A percentile compares a stretch with the other conserved stretches of the same genome.
These are phyloP conservation scores for Raphanus raphanistrum DNA, from an alignment of 345 rosid species.

Conservation along the genomic window DNA sequence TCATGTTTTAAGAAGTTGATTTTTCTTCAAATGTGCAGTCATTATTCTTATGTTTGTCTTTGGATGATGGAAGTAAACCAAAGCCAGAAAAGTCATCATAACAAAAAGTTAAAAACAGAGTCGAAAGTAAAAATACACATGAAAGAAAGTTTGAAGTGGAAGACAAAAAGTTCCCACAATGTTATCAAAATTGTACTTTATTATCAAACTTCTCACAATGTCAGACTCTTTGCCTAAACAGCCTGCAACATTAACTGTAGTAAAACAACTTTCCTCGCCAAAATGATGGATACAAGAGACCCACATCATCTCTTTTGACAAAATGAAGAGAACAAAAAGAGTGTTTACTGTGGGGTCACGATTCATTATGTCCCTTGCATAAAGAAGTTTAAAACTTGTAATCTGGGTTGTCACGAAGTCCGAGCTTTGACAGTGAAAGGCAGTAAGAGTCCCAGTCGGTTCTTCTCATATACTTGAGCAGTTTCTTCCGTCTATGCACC, in stretches of 20 bases:
- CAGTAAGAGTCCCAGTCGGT: slow-evolving; percentile 93
- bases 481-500: slow-evolving; percentile 81
- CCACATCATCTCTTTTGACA: slow-evolving; percentile 12
- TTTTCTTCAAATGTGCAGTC: neutral
- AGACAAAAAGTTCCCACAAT: neutral
- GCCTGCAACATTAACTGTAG: slow-evolving; percentile 7
- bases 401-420: slow-evolving; percentile 80
- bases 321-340: slow-evolving; percentile 9
- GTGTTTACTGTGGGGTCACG: slow-evolving; percentile 3
- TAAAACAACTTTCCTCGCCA: neutral
- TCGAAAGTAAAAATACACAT: neutral
- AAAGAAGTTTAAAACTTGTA: slow-evolving; percentile 42
- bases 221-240: slow-evolving; percentile 9
- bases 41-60: slow-evolving; percentile 2
- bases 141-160: neutral
- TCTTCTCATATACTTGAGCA: slow-evolving; percentile 80
- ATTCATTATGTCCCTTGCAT: neutral
- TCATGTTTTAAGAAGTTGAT: neutral
- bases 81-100: neutral
- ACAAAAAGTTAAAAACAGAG: neutral
- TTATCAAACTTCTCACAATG: neutral
- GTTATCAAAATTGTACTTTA: neutral
- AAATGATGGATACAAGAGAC: slow-evolving; percentile 26
- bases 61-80: slow-evolving; percentile 6
- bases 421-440: slow-evolving; percentile 68